Evolutionary conservation across 2,329 filamentous ascomycete genomes (phyloP), one percentile per base, ranked within the genome.

Genomic region (Diplodia corticola): DNA sequence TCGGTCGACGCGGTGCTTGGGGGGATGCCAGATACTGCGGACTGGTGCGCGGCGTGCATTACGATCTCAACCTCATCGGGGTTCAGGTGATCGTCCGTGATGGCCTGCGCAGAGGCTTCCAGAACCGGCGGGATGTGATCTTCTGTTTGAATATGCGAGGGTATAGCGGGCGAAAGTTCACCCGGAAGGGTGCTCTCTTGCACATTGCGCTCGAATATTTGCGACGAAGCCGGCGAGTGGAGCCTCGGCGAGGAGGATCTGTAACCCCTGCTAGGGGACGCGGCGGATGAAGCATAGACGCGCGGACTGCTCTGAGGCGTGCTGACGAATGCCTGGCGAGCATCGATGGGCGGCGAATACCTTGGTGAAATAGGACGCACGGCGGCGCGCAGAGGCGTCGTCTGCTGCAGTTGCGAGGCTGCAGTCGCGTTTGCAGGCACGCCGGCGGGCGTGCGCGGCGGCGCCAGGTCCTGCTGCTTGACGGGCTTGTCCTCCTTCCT

Each of bases 121-220:
- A 98, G 84, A 13, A 96, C 93, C 0, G 94, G 87, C 7, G 94
- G 94, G 71, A 98, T 97, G 75, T 93, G 87, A 80, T 98, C 93
- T 77, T 98, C 94, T 7, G 92, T 97, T 72, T 93, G 88, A 72
- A 98, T 96, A 75, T 98, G 94, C 7, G 91, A 89, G 3, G 94
- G 94, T 68, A 97, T 95, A n/a, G 92, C 91, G 0, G 91, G 89
- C 3, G 91, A 94, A 68, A 85, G 88, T 68, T 92, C 90, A 48
- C 85, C 81, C n/a, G 87, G 79, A 3, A 85, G 73, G 4, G 85
- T 73, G 33, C 86, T 82, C 73, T 97, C 93, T 78, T 97, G 94
- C 26, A 98, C 94, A 76, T 93, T 92, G 73, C 94, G 91, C 81
- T 98, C 94, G 75, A 98, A 98, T 73, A 98, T 97, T 72, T 86